Evolutionary conservation across 129 eudicot species (phyloP).

Genomic region (Flaveria robusta): DNA sequence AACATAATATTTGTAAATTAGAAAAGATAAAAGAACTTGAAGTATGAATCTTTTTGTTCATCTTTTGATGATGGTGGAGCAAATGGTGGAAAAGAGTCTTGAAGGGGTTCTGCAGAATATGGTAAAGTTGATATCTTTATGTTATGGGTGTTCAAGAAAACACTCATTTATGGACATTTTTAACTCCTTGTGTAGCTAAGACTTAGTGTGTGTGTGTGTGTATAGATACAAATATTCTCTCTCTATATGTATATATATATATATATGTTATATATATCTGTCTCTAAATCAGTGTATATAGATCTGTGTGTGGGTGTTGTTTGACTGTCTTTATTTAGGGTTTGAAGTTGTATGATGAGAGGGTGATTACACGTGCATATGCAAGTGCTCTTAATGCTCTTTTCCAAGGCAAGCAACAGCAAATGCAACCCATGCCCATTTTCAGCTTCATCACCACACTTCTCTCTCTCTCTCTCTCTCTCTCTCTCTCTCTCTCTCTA

Average conservation of each 20-base stretch:
- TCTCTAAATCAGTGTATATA: background rate
- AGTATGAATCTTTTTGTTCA: constrained; percentile 17
- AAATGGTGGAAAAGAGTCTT: constrained; percentile 30
- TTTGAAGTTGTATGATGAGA: constrained; percentile 25
- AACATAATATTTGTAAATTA: background rate
- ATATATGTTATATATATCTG: background rate
- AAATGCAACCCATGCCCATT: constrained; percentile 33
- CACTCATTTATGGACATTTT: constrained; percentile 38
- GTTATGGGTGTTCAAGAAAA: constrained; percentile 19
- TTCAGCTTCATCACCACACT: constrained; percentile 26
- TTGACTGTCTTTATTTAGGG: constrained; percentile 45
- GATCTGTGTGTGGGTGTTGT: constrained; percentile 18
- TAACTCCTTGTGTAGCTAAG: constrained; percentile 23
- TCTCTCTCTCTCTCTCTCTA: constrained; percentile 30
- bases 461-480: constrained; percentile 33
- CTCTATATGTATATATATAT: too few species aligned
- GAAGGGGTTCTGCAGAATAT: constrained; percentile 4
- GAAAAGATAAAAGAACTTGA: background rate
- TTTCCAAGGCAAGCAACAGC: constrained; percentile 53
- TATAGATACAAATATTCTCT: background rate
- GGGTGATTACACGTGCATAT: constrained; percentile 56
- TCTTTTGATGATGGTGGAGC: constrained; percentile 14
- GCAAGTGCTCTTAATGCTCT: constrained; percentile 45
- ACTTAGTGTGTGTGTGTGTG: constrained; percentile 12
- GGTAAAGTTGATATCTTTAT: constrained; percentile 32